Evolutionary conservation across 2,329 filamentous ascomycete genomes (phyloP), one percentile per base, ranked within the genome.

Genomic region (Penicillium olsonii): DNA sequence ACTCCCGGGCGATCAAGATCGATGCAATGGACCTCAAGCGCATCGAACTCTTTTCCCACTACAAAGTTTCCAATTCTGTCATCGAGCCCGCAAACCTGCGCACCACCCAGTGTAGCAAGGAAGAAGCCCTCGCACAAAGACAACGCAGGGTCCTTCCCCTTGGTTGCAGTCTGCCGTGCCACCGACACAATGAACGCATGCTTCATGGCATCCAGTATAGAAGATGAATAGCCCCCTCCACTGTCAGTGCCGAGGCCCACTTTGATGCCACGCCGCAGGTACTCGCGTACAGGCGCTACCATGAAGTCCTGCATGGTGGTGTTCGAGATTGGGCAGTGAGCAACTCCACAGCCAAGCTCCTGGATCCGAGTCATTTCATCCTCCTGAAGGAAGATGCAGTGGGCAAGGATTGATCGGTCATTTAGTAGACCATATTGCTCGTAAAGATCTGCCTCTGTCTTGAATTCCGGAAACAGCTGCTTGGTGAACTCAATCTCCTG

Each of bases 241-340:
- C 78, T 81, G 54, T 87, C 84, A 0, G 84, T 87, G 0, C 84
- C 84, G 0, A 87, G 67, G 0, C 84, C 84, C n/a, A 87, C 82
- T 51, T 85, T 84, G 61, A 87, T 80, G 1, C 77, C 82, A 2
- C 73, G 69, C 0, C 72, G 65, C 5, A 87, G 68, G 45, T 85
- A 84, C 19, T 82, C 76, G 1, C 81, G 75, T 6, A 87, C 70
- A 0, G 68, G 82, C 0, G 82, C 83, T 0, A 78, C 78, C 83
- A 84, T 71, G 17, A 81, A 84, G 14, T 78, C 81, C 2, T 81
- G 80, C 53, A 68, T 62, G 0, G 81, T 84, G 69, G 84, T 85
- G 63, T 87, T 87, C 9, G 83, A 75, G 1, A 83, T 77, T 0
- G 84, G 84, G 50, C 84, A 87, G 59, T 87, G 84, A 0, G 84